Evolutionary conservation across 2,329 filamentous ascomycete genomes (phyloP).

Genomic region (Fusarium sp.): DNA sequence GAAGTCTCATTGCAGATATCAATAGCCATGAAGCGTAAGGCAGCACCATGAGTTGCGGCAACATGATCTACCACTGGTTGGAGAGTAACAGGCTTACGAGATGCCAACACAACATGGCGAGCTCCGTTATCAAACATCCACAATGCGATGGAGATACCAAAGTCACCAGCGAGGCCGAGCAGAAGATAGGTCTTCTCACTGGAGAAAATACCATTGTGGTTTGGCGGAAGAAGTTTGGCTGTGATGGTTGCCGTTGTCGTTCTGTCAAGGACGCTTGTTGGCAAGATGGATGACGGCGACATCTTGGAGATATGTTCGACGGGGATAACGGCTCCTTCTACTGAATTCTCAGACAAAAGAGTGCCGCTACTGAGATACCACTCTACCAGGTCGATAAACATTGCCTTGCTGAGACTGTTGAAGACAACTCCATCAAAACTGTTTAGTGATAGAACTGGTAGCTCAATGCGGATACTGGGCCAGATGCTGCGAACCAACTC

Average conservation of each 20-base stretch:
- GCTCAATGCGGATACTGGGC: background rate
- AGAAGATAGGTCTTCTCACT: background rate
- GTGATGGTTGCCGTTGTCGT: background rate
- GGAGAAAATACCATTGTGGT: background rate
- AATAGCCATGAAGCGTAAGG: background rate
- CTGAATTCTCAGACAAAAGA: too few relatives aligned
- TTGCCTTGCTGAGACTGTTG: background rate
- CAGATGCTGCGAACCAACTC: background rate
- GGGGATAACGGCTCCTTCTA: background rate
- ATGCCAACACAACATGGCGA: background rate
- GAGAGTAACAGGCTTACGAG: background rate
- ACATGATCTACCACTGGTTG: background rate
- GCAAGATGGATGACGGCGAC: background rate
- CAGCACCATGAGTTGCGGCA: background rate
- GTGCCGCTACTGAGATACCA: background rate
- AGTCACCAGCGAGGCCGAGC: background rate
- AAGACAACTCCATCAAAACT: background rate
- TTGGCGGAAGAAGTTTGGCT: background rate
- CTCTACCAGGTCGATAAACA: background rate
- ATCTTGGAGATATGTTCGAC: background rate
- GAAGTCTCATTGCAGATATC: background rate
- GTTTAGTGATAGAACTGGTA: background rate
- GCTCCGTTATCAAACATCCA: background rate
- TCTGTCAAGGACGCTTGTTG: background rate
- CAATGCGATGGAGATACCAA: background rate